Evolutionary conservation across 139 green algal species (phyloP).

Genomic region (Asterochloris erici): DNA sequence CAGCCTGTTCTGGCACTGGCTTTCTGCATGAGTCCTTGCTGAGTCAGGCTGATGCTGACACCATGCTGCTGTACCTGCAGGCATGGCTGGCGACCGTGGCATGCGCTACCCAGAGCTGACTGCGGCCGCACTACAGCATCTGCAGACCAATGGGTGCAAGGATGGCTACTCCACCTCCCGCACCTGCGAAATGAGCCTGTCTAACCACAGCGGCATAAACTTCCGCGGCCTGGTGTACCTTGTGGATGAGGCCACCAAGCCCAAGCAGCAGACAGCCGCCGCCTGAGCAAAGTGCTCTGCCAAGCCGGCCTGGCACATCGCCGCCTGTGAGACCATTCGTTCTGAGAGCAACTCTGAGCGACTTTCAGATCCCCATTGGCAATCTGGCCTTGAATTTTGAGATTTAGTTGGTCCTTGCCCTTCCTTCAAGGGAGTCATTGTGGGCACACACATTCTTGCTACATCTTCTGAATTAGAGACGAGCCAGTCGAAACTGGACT

Average conservation of each 20-base stretch:
- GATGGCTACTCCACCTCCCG: constrained; percentile 92
- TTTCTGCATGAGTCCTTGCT: no score
- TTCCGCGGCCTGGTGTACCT: constrained; percentile 92
- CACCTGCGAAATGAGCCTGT: constrained; percentile 94
- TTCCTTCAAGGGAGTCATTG: no score
- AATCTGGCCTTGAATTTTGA: no score
- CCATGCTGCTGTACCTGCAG: constrained; percentile 1
- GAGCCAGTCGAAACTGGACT: no score
- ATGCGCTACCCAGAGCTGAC: constrained; percentile 96
- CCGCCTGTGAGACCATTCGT: no score
- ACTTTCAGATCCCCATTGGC: no score
- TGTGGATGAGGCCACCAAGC: constrained; percentile 82
- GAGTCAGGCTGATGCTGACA: no score
- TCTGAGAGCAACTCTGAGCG: no score
- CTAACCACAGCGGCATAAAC: constrained; percentile 89
- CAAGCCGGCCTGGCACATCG: not conserved
- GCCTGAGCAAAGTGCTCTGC: not conserved
- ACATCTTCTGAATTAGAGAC: no score
- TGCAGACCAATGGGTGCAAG: constrained; percentile 58
- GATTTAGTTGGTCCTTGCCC: no score
- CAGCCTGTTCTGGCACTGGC: no score
- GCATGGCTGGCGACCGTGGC: constrained; percentile 93
- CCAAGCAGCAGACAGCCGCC: constrained; percentile 53
- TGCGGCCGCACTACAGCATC: constrained; percentile 61
- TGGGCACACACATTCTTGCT: no score